These are phyloP conservation scores for Aspergillus chevalieri DNA, from an alignment of 2,329 filamentous ascomycete species.

Conservation along the genomic window DNA sequence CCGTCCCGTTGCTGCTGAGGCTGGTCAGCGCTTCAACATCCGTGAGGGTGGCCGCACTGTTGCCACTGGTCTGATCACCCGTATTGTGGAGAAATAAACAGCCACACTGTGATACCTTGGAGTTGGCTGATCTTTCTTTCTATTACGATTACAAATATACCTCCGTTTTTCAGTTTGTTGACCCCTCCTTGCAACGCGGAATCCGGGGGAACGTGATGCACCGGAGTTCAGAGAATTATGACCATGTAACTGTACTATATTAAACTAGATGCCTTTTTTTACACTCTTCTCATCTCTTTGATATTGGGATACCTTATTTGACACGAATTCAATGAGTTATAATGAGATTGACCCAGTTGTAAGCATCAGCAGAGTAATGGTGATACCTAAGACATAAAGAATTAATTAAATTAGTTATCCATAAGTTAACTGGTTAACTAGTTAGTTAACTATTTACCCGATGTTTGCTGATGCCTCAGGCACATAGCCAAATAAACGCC, in stretches of 20 bases:
- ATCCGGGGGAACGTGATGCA: conserved; percentile 20
- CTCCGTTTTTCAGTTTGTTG: conserved; percentile 22
- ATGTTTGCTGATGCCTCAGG: neutral
- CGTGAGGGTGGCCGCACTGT: conserved; percentile 92
- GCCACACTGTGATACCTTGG: conserved; percentile 7
- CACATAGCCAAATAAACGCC: neutral
- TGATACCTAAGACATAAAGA: neutral
- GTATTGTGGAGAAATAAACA: conserved; percentile 51
- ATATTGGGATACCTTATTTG: conserved; percentile 10
- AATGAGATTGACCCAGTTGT: neutral
- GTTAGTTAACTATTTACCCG: too few species aligned
- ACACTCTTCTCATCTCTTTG: conserved; percentile 21
- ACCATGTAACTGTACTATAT: conserved; percentile 30
- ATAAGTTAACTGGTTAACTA: too few species aligned
- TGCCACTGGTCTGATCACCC: conserved; percentile 74
- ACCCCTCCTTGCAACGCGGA: conserved; percentile 29
- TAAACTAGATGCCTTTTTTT: conserved; percentile 17
- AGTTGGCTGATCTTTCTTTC: conserved; percentile 16
- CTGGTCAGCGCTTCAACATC: conserved; percentile 94
- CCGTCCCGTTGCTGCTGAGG: conserved; percentile 79
- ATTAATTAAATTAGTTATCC: neutral
- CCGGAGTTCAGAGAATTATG: conserved; percentile 31
- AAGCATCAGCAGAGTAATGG: neutral
- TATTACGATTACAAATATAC: conserved; percentile 25
- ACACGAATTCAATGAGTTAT: conserved; percentile 15